Conservation (phyloP, 2,329 filamentous ascomycete genomes). For the Harringtonia lauricola region DNA sequence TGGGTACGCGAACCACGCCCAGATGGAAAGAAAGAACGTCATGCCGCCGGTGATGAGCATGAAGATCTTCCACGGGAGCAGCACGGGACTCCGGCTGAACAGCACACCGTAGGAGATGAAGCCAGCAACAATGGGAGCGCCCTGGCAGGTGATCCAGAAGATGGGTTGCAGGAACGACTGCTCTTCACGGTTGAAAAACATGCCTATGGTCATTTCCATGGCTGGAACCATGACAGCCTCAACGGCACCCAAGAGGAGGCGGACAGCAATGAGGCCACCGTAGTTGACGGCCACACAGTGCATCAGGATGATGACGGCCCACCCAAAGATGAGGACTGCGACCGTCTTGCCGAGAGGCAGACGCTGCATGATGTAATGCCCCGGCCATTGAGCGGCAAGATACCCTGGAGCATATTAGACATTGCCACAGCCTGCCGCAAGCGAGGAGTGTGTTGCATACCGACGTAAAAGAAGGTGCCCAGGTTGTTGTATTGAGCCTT, state of each 20-base stretch:
- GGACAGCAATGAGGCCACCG: slow-evolving; percentile 23
- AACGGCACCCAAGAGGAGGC: slow-evolving; percentile 21
- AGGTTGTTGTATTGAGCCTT: no score
- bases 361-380: no score
- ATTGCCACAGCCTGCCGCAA: no score
- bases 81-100: slow-evolving; percentile 17
- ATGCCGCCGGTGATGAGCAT: slow-evolving; percentile 26
- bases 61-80: slow-evolving; percentile 27
- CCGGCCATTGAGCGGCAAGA: no score
- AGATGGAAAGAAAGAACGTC: slow-evolving; percentile 21
- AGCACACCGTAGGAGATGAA: slow-evolving; percentile 30
- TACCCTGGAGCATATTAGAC: no score
- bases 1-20: slow-evolving; percentile 22
- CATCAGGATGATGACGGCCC: slow-evolving; percentile 25
- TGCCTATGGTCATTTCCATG: slow-evolving; percentile 28
- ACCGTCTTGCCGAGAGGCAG: slow-evolving; percentile 9
- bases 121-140: slow-evolving; percentile 24
- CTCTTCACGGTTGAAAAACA: slow-evolving; percentile 26
- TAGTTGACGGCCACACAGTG: slow-evolving; percentile 25
- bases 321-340: slow-evolving; percentile 19
- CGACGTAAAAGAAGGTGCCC: no score
- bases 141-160: slow-evolving; percentile 21
- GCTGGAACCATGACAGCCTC: slow-evolving; percentile 21
- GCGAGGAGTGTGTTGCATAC: no score
- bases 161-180: slow-evolving; percentile 22